These are phyloP conservation scores for Neofusicoccum umdonicola DNA, from an alignment of 2,329 filamentous ascomycete species.

Conservation along the genomic window DNA sequence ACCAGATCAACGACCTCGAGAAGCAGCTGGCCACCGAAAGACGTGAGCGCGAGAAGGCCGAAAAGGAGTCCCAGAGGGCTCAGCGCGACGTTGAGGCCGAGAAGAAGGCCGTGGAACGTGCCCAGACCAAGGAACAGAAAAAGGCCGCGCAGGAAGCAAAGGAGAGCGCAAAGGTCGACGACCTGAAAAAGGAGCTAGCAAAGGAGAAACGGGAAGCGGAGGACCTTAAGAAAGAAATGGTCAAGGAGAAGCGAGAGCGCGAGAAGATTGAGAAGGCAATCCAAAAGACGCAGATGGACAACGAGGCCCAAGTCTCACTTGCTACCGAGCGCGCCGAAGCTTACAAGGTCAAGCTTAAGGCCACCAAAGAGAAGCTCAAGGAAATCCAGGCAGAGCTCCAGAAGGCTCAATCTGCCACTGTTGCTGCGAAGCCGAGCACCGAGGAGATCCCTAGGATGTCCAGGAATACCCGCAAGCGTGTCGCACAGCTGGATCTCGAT, in stretches of 20 bases:
- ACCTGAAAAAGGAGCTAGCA: conserved; percentile 19
- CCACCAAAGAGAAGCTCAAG: conserved; percentile 71
- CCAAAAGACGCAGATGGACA: conserved; percentile 59
- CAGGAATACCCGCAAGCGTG: conserved; percentile 44
- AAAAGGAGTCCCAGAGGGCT: conserved; percentile 35
- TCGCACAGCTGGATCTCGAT: conserved; percentile 46
- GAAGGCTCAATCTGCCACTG: conserved; percentile 38
- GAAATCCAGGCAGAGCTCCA: conserved; percentile 55
- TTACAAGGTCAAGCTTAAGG: conserved; percentile 66
- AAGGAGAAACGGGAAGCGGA: conserved; percentile 24
- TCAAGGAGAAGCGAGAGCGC: conserved; percentile 47
- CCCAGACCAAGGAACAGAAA: conserved; percentile 35
- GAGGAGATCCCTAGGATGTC: conserved; percentile 27
- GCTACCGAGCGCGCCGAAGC: conserved; percentile 70
- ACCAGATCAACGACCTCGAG: conserved; percentile 44
- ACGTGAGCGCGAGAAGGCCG: conserved; percentile 44
- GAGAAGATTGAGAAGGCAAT: conserved; percentile 52
- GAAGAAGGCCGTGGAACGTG: conserved; percentile 29
- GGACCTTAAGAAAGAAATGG: conserved; percentile 26
- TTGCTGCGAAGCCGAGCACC: conserved; percentile 27
- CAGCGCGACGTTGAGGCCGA: conserved; percentile 33
- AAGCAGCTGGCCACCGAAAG: conserved; percentile 47
- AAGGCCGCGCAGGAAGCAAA: conserved; percentile 22
- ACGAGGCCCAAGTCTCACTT: conserved; percentile 60
- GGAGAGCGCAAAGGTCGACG: conserved; percentile 12